These are phyloP conservation scores for Pyrrhoderma noxium DNA, from an alignment of 1,284 basidiomycete genomes.

Conservation along the genomic window DNA sequence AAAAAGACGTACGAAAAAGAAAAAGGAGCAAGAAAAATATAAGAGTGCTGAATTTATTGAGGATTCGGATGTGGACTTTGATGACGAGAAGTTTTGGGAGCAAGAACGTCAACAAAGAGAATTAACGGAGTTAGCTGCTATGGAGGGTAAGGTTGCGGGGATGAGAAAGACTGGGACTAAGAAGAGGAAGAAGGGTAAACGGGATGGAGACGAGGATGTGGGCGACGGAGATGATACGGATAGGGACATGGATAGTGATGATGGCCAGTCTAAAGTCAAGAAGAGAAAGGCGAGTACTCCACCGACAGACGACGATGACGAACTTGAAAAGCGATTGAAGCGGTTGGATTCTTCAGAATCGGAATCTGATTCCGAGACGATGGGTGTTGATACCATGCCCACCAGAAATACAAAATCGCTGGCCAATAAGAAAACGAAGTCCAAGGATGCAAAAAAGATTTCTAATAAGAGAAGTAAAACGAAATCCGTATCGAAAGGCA, in stretches of 20 bases:
- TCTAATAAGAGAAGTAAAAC: no score
- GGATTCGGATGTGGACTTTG: conserved; percentile 79
- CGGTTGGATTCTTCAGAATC: conserved; percentile 3
- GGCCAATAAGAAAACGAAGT: no score
- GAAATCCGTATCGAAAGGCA: no score
- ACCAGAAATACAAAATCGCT: neutral
- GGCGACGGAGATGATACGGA: neutral
- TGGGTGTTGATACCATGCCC: conserved; percentile 1
- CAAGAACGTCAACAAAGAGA: conserved; percentile 55
- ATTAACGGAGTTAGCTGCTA: conserved; percentile 42
- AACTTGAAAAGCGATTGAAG: neutral
- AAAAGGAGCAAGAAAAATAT: conserved; percentile 67
- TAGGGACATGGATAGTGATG: neutral
- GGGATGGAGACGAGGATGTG: conserved; percentile 11
- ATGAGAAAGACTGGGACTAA: conserved; percentile 66
- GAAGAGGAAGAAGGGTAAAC: conserved; percentile 39
- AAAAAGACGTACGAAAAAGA: conserved; percentile 48
- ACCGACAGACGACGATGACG: neutral
- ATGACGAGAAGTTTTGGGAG: conserved; percentile 73
- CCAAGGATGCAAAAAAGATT: no score
- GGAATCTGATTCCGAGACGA: conserved; percentile 4
- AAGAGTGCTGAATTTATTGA: conserved; percentile 87
- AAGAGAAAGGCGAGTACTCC: conserved; percentile 8
- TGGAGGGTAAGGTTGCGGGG: conserved; percentile 38
- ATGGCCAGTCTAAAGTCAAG: neutral